Base-by-base conservation (phyloP, 306 rosid genomes). In the Inga oerstediana region DNA sequence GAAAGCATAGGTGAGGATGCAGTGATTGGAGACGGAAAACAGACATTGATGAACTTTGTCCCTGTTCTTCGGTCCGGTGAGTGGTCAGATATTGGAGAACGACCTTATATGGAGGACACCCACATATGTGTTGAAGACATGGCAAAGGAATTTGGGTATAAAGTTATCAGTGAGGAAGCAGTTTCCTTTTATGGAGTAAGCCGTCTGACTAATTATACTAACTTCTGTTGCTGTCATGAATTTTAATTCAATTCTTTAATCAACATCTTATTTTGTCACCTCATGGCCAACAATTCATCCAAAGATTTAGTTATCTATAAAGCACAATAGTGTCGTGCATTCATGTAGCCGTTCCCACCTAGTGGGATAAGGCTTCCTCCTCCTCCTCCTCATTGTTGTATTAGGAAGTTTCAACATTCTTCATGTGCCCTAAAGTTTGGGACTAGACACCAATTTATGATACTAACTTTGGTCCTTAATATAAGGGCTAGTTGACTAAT, bases 121-220 rank as follows among this genome's bases (percentile, higher is more conserved):
- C 96, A 93, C 74, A 72, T 93, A 73, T 90, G 97, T 94, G 90
- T 95, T 79, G 89, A 83, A 65, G 95, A 95, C 86, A 68, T 95
- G 87, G 97, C 89, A 54, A 85, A 88, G 88, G 89, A 90, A 77
- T 93, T 87, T 66, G 94, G 89, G 48, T 82, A 74, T 78, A 74
- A 86, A 65, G 75, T 32, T 2, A 84, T 77, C 52, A 16, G 64
- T 19, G 89, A 83, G 24, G 93, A 91, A 87, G 88, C 92, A 62
- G 65, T 95, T 89, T 95, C 99, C 81, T 92, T 95, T 67, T 95
- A 92, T 85, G 98, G 98, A 52, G 99, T 95, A 91, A 88, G 96
- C 65, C 32, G 15, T 81, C 74, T 72, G 65, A 75, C 75, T 4
- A 52, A 45, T 64, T 79, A 78, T 69, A 22, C 62, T 48, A 35